Conservation (phyloP, 2,329 filamentous ascomycete species). For the Aspergillus latus region DNA sequence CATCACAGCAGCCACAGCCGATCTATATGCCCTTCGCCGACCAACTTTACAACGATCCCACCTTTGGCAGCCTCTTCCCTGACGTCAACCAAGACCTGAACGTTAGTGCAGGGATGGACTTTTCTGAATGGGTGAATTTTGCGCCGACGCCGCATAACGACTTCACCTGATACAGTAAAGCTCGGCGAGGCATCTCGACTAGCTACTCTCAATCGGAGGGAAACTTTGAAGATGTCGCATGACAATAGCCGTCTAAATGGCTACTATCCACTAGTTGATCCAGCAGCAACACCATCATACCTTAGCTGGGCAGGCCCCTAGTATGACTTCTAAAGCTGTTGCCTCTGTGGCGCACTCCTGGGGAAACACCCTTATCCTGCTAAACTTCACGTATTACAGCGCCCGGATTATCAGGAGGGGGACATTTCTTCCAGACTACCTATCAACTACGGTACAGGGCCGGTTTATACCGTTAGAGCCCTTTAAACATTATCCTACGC, state of each 20-base stretch:
- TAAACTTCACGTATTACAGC: background rate
- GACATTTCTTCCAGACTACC: no score
- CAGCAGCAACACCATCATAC: background rate
- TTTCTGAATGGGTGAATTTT: conserved; percentile 44
- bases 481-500: background rate
- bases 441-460: background rate
- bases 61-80: conserved; percentile 38
- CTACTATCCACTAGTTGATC: background rate
- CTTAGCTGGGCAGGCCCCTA: background rate
- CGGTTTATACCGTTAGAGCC: background rate
- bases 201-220: background rate
- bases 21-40: conserved; percentile 40
- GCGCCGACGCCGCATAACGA: conserved; percentile 28
- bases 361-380: background rate
- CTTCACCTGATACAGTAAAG: conserved; percentile 11
- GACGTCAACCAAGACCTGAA: conserved; percentile 34
- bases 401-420: background rate
- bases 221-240: background rate
- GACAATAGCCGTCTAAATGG: background rate
- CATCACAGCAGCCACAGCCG: conserved; percentile 13
- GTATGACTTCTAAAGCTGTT: background rate
- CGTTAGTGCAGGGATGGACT: conserved; percentile 34
- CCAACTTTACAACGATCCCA: conserved; percentile 37
- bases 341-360: no score
- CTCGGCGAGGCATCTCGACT: background rate